phyloP scores from a whole-genome alignment of 495 filamentous ascomycete species.

The Friedmanniomyces endolithicus region DNA sequence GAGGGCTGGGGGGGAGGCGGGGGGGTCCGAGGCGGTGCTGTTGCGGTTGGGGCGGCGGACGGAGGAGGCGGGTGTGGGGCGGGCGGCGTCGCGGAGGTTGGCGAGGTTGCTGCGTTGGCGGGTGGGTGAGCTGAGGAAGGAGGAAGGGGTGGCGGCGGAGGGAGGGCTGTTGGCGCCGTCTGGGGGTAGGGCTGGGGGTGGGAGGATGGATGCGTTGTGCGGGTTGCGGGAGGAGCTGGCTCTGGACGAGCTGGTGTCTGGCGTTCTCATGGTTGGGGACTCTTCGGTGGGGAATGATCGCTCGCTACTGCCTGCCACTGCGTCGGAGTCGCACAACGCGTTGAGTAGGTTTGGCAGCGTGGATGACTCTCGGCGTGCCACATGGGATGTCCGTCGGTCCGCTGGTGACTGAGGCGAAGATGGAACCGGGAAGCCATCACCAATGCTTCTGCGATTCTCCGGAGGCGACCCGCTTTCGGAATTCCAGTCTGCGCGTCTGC shows the following conservation, averaged over 20 bases:
- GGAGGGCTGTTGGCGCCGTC: neutral
- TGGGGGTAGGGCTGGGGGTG: slow-evolving; percentile 6
- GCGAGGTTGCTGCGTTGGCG: neutral
- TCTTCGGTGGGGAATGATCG: neutral
- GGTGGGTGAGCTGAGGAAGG: neutral
- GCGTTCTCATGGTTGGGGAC: neutral
- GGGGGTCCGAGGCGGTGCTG: neutral
- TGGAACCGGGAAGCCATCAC: neutral
- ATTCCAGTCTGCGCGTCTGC: neutral
- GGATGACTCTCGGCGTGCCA: slow-evolving; percentile 6
- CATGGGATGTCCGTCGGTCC: neutral
- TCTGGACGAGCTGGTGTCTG: neutral
- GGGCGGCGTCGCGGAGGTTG: neutral
- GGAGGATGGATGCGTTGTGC: neutral
- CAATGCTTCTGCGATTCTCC: neutral
- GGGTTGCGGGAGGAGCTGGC: neutral
- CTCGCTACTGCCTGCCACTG: neutral
- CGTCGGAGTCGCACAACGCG: slow-evolving; percentile 2
- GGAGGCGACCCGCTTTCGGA: slow-evolving; percentile 10
- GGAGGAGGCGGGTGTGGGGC: neutral
- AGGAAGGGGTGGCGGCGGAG: neutral
- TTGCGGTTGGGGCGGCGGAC: neutral
- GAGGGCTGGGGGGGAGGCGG: neutral
- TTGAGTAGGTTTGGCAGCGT: slow-evolving; percentile 4
- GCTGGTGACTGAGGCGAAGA: neutral